Conservation (phyloP, 345 rosid genomes). For the Citrus cavaleriei region DNA sequence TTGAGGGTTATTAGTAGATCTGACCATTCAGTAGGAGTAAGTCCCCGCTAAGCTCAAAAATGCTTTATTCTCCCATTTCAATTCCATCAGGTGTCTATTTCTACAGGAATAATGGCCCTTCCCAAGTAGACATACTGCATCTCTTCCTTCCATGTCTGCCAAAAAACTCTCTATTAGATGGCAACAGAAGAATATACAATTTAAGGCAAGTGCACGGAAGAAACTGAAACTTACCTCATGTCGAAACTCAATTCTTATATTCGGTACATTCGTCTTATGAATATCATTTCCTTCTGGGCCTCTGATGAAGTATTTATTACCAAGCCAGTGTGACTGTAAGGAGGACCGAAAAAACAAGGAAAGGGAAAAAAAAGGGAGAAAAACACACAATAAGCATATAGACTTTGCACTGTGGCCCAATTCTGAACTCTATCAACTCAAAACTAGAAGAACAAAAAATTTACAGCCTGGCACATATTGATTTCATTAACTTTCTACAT, state of each 20-base stretch:
- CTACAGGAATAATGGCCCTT: constrained; percentile 31
- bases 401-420: not conserved
- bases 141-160: constrained; percentile 60
- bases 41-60: not conserved
- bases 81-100: constrained; percentile 26
- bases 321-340: constrained; percentile 50
- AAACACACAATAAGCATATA: not conserved
- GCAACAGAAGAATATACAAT: not conserved
- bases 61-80: constrained; percentile 3
- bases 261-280: constrained; percentile 47
- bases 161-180: constrained; percentile 9
- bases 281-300: constrained; percentile 50
- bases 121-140: constrained; percentile 44
- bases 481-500: not conserved
- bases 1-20: not conserved
- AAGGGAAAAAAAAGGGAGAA: not conserved
- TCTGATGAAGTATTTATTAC: constrained; percentile 33
- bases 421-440: not conserved
- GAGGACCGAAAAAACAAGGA: not conserved
- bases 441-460: not conserved
- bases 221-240: constrained; percentile 27
- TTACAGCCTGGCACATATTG: not conserved
- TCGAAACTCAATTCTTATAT: constrained; percentile 35
- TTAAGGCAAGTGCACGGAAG: not conserved
- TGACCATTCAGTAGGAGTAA: not conserved